Conservation (phyloP, 1,284 basidiomycete genomes). For the Heliocybe sulcata region DNA sequence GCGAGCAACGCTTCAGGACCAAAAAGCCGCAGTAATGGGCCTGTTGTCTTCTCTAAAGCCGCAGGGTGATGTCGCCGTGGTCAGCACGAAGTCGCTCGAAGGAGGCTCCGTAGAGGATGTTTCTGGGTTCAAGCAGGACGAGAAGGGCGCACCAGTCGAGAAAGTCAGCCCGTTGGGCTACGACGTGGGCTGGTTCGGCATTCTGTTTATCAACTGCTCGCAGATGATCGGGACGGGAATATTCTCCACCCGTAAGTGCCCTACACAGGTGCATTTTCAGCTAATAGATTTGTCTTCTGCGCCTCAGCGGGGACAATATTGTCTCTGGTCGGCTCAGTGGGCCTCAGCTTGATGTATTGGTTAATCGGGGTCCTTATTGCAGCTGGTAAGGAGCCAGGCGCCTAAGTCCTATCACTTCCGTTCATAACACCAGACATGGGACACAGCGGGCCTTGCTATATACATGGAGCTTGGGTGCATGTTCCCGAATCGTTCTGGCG, state of each 20-base stretch:
- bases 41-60: background rate
- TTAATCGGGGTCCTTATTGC: background rate
- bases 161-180: background rate
- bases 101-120: background rate
- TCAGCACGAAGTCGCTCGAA: background rate
- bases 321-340: background rate
- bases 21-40: no score
- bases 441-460: slow-evolving; percentile 15
- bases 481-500: slow-evolving; percentile 41
- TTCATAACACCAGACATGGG: background rate
- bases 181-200: background rate
- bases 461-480: slow-evolving; percentile 21
- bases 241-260: background rate
- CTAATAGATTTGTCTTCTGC: background rate
- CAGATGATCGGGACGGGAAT: background rate
- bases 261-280: background rate
- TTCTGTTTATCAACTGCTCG: background rate
- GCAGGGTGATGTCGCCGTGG: background rate
- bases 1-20: no score
- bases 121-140: background rate
- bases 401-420: background rate
- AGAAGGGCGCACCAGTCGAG: background rate
- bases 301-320: background rate
- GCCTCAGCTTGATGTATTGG: background rate
- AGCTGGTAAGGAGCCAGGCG: background rate